Evolutionary conservation across 2,329 filamentous ascomycete species (phyloP), one percentile per base, ranked within the genome.

Genomic region (Hymenoscyphus linearis): DNA sequence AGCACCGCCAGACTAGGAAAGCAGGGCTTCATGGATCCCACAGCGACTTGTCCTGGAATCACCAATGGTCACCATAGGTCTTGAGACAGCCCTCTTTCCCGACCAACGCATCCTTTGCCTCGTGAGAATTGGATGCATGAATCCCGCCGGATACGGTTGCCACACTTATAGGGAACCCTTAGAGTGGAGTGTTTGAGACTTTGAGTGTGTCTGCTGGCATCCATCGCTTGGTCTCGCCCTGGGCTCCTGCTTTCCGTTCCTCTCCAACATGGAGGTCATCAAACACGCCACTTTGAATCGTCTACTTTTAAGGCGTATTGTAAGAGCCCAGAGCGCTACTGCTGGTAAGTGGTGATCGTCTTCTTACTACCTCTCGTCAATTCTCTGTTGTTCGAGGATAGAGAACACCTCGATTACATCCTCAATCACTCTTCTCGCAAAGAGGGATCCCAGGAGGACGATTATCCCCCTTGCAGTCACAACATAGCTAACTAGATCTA

Each of bases 101-200:
- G 40, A 47, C 40, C 40, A 47, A 22, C 40, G 13, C 40, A 47
- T 47, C 22, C 18, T 47, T 18, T 47, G 40, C 16, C 37, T 58
- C 44, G 22, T 31, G 44, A 47, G 40, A 26, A 35, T 34, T 58
- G 18, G 26, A 58, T 52, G 59, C 59, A 61, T 61, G 58, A 61
- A 52, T 58, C 36, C 53, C 59, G 36, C 59, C 50, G 35, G 40
- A 47, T n/a, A 47, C n/a, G n/a, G 7, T 7, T n/a, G 10, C n/a
- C 40, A 47, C 40, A 22, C 40, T 47, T 47, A 25, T 47, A 47
- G 22, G 40, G 18, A 25, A 22, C 2, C n/a, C 18, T 22, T 47
- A 47, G 22, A 47, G 40, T 31, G 40, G 9, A 47, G 40, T n/a
- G n/a, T n/a, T n/a, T n/a, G n/a, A n/a, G n/a, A n/a, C n/a, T n/a